These are phyloP conservation scores for Aspergillus glaucus DNA, from an alignment of 2,329 filamentous ascomycete species.

Conservation along the genomic window DNA sequence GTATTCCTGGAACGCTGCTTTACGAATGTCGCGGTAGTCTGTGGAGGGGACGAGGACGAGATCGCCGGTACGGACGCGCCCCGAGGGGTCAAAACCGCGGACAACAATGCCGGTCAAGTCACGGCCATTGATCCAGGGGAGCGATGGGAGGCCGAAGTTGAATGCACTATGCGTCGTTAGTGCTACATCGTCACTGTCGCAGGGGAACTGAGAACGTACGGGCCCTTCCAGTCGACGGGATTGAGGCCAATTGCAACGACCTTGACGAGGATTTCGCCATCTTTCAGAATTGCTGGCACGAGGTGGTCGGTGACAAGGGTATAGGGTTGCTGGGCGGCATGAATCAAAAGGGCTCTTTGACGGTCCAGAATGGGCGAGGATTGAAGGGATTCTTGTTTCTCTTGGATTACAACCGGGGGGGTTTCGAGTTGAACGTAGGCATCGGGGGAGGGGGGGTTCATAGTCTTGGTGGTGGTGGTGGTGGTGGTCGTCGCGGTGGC, in stretches of 20 bases:
- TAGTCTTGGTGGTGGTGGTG: constrained; percentile 14
- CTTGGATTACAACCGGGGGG: constrained; percentile 4
- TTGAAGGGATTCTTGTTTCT: constrained; percentile 4
- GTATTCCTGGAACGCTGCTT: constrained; percentile 67
- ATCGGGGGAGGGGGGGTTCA: constrained; percentile 1
- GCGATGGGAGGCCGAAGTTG: constrained; percentile 61
- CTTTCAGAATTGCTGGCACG: constrained; percentile 40
- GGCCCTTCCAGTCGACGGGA: constrained; percentile 70
- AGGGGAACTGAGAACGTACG: constrained; percentile 43
- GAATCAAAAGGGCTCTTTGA: constrained; percentile 47
- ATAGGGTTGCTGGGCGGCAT: constrained; percentile 48
- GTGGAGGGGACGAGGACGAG: constrained; percentile 61
- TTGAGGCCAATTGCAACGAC: constrained; percentile 62
- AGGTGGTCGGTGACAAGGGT: constrained; percentile 39
- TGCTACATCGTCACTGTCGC: neutral
- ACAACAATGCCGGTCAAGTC: constrained; percentile 64
- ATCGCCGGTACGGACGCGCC: constrained; percentile 53
- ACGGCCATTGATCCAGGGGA: constrained; percentile 64
- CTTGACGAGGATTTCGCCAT: constrained; percentile 57
- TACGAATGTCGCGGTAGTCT: constrained; percentile 66
- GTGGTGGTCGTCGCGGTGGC: neutral
- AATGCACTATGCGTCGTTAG: constrained; percentile 49
- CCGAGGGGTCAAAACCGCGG: constrained; percentile 34
- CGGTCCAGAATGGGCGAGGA: constrained; percentile 9
- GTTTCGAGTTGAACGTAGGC: constrained; percentile 16